phyloP scores from a whole-genome alignment of 2,329 filamentous ascomycete genomes.

The Lecanoromycetidae sp. region DNA sequence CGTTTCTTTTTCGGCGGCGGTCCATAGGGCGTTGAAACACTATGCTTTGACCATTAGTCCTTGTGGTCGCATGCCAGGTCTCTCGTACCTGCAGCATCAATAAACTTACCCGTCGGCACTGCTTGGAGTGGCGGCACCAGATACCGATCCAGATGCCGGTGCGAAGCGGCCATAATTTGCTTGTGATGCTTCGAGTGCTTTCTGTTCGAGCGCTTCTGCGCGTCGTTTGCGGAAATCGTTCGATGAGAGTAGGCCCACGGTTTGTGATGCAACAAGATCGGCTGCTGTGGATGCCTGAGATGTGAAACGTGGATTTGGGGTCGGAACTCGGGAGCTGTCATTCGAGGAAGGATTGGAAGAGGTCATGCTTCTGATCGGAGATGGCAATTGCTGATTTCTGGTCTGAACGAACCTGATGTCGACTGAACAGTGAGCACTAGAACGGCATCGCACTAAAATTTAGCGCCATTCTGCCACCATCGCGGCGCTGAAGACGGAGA shows the following conservation, averaged over 20 bases:
- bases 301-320: constrained; percentile 52
- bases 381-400: background rate
- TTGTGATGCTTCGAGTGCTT: constrained; percentile 57
- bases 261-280: constrained; percentile 71
- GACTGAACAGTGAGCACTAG: background rate
- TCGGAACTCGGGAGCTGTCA: constrained; percentile 29
- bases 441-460: background rate
- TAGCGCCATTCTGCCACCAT: no score
- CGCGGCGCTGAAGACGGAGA: no score
- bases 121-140: constrained; percentile 39
- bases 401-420: background rate
- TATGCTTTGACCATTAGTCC: constrained; percentile 46
- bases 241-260: constrained; percentile 80
- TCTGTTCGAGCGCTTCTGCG: constrained; percentile 84
- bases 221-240: constrained; percentile 93
- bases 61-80: constrained; percentile 7
- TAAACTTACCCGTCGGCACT: constrained; percentile 45
- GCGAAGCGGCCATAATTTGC: constrained; percentile 36
- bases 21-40: constrained; percentile 38
- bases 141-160: constrained; percentile 27
- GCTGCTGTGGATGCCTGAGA: constrained; percentile 65
- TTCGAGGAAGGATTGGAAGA: constrained; percentile 19
- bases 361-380: constrained; percentile 14
- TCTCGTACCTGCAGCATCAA: background rate
- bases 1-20: constrained; percentile 47